Percentiles rank a stretch among this genome's conserved stretches.
Conservation (phyloP, 805 yeast species). For the Zygoascus tannicola region DNA sequence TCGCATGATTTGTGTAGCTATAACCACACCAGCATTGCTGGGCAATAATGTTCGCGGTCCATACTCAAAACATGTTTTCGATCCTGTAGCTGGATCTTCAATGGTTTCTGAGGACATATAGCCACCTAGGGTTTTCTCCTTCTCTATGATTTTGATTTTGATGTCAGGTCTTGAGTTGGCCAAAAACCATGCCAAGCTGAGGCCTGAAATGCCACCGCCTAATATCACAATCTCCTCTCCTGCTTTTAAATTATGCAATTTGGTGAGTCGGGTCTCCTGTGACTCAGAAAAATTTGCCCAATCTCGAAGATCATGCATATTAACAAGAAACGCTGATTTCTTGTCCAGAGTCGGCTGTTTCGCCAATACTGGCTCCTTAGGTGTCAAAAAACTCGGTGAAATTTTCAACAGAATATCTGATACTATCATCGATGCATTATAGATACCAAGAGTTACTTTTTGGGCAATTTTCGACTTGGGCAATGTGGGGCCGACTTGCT, state of each 20-base stretch:
- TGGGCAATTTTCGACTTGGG: background rate
- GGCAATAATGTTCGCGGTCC: constrained; percentile 93
- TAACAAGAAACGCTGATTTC: constrained; percentile 5
- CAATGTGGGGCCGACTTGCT: background rate
- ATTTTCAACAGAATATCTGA: background rate
- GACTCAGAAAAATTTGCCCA: constrained; percentile 26
- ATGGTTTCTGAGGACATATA: constrained; percentile 48
- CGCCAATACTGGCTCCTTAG: background rate
- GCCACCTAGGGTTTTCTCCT: constrained; percentile 56
- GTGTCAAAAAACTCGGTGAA: background rate
- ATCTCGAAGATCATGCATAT: constrained; percentile 3
- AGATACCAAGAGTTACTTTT: background rate
- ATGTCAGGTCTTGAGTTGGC: constrained; percentile 70
- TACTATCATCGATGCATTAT: background rate
- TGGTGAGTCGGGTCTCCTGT: constrained; percentile 20
- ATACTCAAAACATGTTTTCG: constrained; percentile 47
- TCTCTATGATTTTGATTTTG: constrained; percentile 53
- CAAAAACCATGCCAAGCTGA: constrained; percentile 41
- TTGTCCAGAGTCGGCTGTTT: constrained; percentile 1
- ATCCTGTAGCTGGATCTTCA: constrained; percentile 14
- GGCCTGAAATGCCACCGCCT: constrained; percentile 87
- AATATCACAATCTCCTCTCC: constrained; percentile 50
- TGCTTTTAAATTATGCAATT: constrained; percentile 24
- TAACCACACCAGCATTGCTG: constrained; percentile 54
- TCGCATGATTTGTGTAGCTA: constrained; percentile 22